Base-by-base conservation (phyloP, 2,329 filamentous ascomycete genomes). In the Cytospora paraplurivora region DNA sequence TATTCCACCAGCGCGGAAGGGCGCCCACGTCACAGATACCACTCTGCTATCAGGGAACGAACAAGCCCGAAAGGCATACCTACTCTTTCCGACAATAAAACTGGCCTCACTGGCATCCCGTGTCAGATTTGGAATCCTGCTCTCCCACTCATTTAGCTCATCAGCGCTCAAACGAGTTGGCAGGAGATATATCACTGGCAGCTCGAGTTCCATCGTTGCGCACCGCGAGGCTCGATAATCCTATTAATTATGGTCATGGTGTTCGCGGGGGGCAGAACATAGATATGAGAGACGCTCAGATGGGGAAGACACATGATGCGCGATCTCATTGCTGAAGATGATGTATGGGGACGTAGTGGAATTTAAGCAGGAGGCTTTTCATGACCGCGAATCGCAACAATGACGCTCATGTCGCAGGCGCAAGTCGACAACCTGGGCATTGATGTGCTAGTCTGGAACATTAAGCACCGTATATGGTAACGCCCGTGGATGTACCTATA, bases 141-240 rank as follows among this genome's bases (percentile, higher is more conserved):
- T 83, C 72, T 93, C 88, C 15, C 92, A 73, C 37, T 81, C 75
- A 56, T 88, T 84, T 11, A 91, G 78, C 67, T 89, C 84, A 7
- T 88, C 82, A 1, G 84, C 76, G 1, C 81, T 77, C 34, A 97
- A 80, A 71, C 92, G 90, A 4, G 88, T 86, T 1, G 87, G 78
- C 0, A 97, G 82, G 15, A 98, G 80, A 69, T 88, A 95, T 32
- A 95, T 88, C 4, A 85, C 80, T 12, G 91, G 91, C 41, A 85
- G 77, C 3, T 71, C 58, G 33, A 78, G 74, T 55, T 65, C 57
- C 70, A 76, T 75, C 27, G 49, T 34, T 33, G 33, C 27, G 57
- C 33, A 21, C 21, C 44, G n/a, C n/a, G 54, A n/a, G 17, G 51
- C 33, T n/a, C 12, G 37, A 3, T 11, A n/a, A 10, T 10, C 7